phyloP scores from a whole-genome alignment of 2,329 filamentous ascomycete genomes.

The Colletotrichum chrysophilum region DNA sequence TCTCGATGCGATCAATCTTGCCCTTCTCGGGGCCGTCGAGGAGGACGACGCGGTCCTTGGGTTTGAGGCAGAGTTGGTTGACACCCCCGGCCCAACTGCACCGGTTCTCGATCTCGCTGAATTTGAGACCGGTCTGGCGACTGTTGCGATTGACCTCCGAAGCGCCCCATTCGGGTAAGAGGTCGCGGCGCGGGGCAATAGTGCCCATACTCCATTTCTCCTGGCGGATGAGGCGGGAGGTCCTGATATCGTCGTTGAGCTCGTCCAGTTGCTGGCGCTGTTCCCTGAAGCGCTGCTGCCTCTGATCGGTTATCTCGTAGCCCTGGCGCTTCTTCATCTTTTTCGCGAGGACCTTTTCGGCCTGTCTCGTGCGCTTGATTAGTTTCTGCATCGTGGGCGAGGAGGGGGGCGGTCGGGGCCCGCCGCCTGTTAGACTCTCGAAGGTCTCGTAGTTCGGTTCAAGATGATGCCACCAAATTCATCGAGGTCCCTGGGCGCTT shows the following conservation, averaged over 20 bases:
- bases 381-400: slow-evolving; percentile 70
- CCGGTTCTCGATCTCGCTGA: slow-evolving; percentile 44
- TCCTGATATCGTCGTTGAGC: slow-evolving; percentile 26
- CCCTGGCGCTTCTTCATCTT: slow-evolving; percentile 47
- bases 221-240: slow-evolving; percentile 56
- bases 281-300: slow-evolving; percentile 35
- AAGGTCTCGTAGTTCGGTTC: neutral
- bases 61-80: slow-evolving; percentile 65
- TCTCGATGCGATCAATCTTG: slow-evolving; percentile 76
- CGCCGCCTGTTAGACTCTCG: neutral
- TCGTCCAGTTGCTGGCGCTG: slow-evolving; percentile 40
- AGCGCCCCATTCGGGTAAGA: slow-evolving; percentile 66
- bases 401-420: neutral
- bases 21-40: slow-evolving; percentile 80
- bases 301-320: slow-evolving; percentile 30
- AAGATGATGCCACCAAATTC: neutral
- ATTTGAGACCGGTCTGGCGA: slow-evolving; percentile 36
- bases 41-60: slow-evolving; percentile 82
- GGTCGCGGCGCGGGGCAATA: slow-evolving; percentile 77
- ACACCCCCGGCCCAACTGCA: slow-evolving; percentile 61
- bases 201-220: slow-evolving; percentile 83
- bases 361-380: slow-evolving; percentile 68
- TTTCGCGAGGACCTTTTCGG: slow-evolving; percentile 66
- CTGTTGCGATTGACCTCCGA: slow-evolving; percentile 36
- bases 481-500: neutral